Conservation (phyloP, 1,284 basidiomycete genomes). For the Anthracocystis setariae region DNA sequence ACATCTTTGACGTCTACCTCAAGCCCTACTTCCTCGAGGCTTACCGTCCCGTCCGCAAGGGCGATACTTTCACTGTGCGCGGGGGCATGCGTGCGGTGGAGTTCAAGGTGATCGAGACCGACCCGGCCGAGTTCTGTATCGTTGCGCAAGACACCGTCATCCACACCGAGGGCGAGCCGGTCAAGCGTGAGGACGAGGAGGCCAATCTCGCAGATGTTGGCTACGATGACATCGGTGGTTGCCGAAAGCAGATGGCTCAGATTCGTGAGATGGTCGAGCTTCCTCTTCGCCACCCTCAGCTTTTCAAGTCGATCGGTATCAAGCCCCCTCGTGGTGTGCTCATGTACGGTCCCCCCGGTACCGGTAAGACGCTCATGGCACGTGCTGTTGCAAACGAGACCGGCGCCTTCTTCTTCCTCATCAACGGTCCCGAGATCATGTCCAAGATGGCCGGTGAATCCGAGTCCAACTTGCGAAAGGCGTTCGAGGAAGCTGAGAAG, state of each 20-base stretch:
- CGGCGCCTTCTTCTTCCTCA: conserved; percentile 99
- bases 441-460: conserved; percentile 99
- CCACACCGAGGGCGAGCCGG: conserved; percentile 96
- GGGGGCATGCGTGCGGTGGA: conserved; percentile 81
- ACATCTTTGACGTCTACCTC: conserved; percentile 98
- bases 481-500: conserved; percentile 99
- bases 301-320: conserved; percentile 99
- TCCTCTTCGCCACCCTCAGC: conserved; percentile 95
- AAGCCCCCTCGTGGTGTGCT: conserved; percentile 84
- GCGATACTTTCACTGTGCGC: conserved; percentile 97
- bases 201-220: conserved; percentile 95
- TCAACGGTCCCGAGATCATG: conserved; percentile 99
- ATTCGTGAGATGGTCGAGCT: conserved; percentile 99
- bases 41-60: conserved; percentile 92
- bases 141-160: conserved; percentile 97
- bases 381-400: conserved; percentile 99
- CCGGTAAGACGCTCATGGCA: conserved; percentile 78
- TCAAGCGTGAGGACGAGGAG: conserved; percentile 99
- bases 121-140: conserved; percentile 94
- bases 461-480: conserved; percentile 95
- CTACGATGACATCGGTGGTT: conserved; percentile 99
- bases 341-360: conserved; percentile 68
- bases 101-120: conserved; percentile 93
- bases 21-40: conserved; percentile 99
- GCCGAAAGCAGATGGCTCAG: conserved; percentile 98